These are phyloP conservation scores for Yamadazyma spencermartinsiae DNA, from an alignment of 1,139 yeast species.

Conservation along the genomic window DNA sequence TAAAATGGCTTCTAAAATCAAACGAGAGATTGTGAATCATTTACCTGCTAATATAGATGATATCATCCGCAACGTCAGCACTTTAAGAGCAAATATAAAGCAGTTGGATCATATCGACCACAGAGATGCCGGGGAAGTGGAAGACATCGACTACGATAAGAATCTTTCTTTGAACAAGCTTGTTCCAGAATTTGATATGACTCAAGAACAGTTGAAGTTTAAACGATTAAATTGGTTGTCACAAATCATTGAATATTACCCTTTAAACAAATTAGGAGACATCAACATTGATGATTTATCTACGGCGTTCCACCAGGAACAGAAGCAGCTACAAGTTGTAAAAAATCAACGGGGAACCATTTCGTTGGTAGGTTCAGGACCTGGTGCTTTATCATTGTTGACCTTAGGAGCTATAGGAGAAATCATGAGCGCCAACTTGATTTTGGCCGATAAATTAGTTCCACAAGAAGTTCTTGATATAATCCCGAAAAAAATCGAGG, in stretches of 20 bases:
- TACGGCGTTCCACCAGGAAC: slow-evolving; percentile 6
- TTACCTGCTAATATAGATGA: slow-evolving; percentile 72
- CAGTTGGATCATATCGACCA: slow-evolving; percentile 47
- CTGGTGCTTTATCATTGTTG: slow-evolving; percentile 81
- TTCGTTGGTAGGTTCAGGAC: slow-evolving; percentile 90
- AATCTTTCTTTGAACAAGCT: slow-evolving; percentile 54
- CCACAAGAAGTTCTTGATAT: slow-evolving; percentile 84
- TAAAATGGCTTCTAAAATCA: slow-evolving; percentile 76
- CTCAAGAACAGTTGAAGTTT: slow-evolving; percentile 49
- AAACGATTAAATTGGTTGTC: slow-evolving; percentile 82
- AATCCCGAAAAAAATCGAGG: slow-evolving; percentile 70
- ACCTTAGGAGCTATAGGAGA: slow-evolving; percentile 86
- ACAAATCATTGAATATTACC: slow-evolving; percentile 90
- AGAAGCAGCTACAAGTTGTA: slow-evolving; percentile 2
- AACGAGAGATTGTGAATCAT: slow-evolving; percentile 65
- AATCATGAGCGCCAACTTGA: slow-evolving; percentile 77
- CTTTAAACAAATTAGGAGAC: slow-evolving; percentile 61
- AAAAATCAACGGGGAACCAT: slow-evolving; percentile 48
- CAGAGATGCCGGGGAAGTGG: slow-evolving; percentile 68
- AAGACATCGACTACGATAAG: slow-evolving; percentile 24
- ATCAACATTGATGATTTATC: slow-evolving; percentile 57
- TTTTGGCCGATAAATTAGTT: slow-evolving; percentile 88
- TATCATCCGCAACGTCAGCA: slow-evolving; percentile 69
- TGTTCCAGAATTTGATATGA: slow-evolving; percentile 60
- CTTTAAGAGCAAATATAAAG: slow-evolving; percentile 57